A percentile compares a stretch with the other conserved stretches of the same genome.
phyloP scores from a whole-genome alignment of 345 rosid genomes.

The Lumnitzera racemosa region DNA sequence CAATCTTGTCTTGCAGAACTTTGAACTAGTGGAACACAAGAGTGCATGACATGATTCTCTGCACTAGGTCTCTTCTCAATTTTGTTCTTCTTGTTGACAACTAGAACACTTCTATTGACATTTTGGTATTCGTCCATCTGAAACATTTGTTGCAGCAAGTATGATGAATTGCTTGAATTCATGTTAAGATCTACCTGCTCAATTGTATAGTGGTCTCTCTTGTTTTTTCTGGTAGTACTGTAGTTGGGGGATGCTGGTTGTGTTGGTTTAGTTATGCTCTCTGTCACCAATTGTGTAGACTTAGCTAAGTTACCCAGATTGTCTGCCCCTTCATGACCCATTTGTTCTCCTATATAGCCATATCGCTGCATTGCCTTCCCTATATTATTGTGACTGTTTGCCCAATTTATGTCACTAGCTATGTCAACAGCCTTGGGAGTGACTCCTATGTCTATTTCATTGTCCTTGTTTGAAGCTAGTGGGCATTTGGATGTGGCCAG shows the following conservation, averaged over 20 bases:
- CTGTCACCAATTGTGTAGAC: constrained; percentile 19
- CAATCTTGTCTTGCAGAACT: constrained; percentile 6
- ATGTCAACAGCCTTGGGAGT: constrained; percentile 4
- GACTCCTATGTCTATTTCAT: constrained; percentile 10
- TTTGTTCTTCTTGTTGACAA: constrained; percentile 5
- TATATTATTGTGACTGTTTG: not conserved
- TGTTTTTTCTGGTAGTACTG: constrained; percentile 31
- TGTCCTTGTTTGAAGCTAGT: constrained; percentile 9
- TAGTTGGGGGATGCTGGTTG: constrained; percentile 14
- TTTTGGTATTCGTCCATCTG: constrained; percentile 10
- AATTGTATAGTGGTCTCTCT: constrained; percentile 31
- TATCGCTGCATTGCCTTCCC: constrained; percentile 2
- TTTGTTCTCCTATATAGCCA: constrained; percentile 15
- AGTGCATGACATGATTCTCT: not conserved
- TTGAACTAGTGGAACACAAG: not conserved
- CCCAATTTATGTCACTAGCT: constrained; percentile 2
- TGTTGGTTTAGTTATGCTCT: constrained; percentile 17
- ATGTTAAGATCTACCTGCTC: constrained; percentile 21
- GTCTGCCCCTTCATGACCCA: constrained; percentile 17
- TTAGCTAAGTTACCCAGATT: constrained; percentile 16
- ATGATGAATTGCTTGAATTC: constrained; percentile 14
- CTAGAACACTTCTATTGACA: not conserved
- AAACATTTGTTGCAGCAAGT: constrained; percentile 13
- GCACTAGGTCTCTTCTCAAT: constrained; percentile 1
- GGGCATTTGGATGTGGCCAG: constrained; percentile 1